Conservation (phyloP, 2,329 filamentous ascomycete species). For the Claviceps quebecensis region DNA sequence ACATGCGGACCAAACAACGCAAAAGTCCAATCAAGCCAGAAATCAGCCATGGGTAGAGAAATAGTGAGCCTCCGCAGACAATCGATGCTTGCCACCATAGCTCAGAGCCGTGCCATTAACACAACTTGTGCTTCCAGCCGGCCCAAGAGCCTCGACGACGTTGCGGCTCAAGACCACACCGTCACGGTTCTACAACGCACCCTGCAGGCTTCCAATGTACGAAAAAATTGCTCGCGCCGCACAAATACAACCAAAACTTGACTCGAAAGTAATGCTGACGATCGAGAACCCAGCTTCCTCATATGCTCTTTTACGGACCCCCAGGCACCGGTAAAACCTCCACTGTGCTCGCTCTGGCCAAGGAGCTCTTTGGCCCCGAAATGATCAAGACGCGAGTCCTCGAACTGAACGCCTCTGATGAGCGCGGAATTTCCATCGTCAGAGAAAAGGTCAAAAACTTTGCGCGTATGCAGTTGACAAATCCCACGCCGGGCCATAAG, state of each 20-base stretch:
- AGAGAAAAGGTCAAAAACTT: conserved; percentile 98
- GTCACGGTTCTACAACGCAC: conserved; percentile 85
- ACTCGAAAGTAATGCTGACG: background rate
- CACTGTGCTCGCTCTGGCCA: conserved; percentile 90
- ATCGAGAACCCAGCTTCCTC: conserved; percentile 48
- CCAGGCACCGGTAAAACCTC: conserved; percentile 97
- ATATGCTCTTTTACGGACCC: conserved; percentile 98
- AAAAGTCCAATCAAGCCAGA: conserved; percentile 46
- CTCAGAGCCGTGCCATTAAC: background rate
- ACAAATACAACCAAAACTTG: too few relatives aligned
- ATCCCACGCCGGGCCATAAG: conserved; percentile 56
- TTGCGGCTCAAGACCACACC: conserved; percentile 95
- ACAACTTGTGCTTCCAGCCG: conserved; percentile 41
- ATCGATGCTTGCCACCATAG: background rate
- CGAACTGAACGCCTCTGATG: conserved; percentile 96
- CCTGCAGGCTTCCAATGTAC: conserved; percentile 81
- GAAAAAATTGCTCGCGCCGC: conserved; percentile 8
- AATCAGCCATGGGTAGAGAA: conserved; percentile 95
- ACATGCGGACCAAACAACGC: conserved; percentile 48
- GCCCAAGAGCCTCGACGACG: conserved; percentile 84
- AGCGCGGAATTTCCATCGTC: conserved; percentile 93
- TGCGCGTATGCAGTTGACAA: conserved; percentile 83
- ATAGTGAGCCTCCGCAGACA: conserved; percentile 52
- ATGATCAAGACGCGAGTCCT: conserved; percentile 90
- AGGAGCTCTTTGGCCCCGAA: conserved; percentile 92